Evolutionary conservation across 345 rosid genomes (phyloP).

Genomic region (Bretschneidera sinensis): DNA sequence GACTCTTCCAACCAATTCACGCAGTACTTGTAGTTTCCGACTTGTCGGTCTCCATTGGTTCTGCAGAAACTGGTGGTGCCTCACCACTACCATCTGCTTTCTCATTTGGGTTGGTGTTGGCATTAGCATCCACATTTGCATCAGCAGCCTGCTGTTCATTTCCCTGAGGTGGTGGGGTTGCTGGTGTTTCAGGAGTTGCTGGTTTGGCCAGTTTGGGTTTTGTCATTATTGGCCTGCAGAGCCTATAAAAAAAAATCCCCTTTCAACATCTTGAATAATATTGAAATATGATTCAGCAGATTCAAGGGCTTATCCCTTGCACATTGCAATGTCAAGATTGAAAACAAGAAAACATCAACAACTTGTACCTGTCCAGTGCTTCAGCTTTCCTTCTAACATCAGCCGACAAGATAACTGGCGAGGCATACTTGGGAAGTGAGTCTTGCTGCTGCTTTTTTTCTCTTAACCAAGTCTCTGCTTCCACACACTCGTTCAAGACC

Average conservation of each 20-base stretch:
- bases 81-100: constrained; percentile 30
- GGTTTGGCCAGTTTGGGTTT: constrained; percentile 83
- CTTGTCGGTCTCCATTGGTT: constrained; percentile 78
- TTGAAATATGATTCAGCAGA: no score
- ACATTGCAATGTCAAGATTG: no score
- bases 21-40: constrained; percentile 31
- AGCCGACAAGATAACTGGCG: constrained; percentile 77
- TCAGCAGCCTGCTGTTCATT: constrained; percentile 33
- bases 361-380: constrained; percentile 78
- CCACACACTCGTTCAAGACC: constrained; percentile 85
- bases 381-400: constrained; percentile 77
- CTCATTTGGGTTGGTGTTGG: constrained; percentile 16
- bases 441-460: constrained; percentile 84
- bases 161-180: constrained; percentile 44
- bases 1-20: constrained; percentile 13
- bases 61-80: constrained; percentile 39
- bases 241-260: constrained; percentile 26
- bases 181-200: constrained; percentile 51
- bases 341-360: background rate
- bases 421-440: constrained; percentile 65
- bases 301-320: no score
- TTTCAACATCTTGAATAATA: no score
- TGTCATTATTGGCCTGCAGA: constrained; percentile 86
- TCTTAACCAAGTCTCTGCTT: constrained; percentile 83
- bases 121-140: constrained; percentile 14